Evolutionary conservation across 179 eudicot genomes (phyloP).

Genomic region (Camellia oleifera): DNA sequence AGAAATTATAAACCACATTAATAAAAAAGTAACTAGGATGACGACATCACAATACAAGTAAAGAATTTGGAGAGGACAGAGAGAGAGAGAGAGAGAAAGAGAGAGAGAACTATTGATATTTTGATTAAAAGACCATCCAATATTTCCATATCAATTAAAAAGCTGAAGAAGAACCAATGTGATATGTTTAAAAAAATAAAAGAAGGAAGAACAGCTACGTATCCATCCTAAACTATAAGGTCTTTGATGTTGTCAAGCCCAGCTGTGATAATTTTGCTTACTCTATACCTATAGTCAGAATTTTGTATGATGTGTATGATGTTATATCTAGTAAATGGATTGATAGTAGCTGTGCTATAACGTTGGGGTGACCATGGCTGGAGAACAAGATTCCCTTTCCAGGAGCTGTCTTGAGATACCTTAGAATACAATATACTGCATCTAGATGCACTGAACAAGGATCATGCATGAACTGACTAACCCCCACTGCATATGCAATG

Average conservation of each 20-base stretch:
- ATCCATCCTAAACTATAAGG: not conserved
- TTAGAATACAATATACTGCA: too few relatives aligned
- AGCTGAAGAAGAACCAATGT: not conserved
- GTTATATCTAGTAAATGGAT: too few relatives aligned
- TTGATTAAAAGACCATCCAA: too few relatives aligned
- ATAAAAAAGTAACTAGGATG: not conserved
- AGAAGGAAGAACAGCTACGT: not conserved
- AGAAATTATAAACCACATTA: not conserved
- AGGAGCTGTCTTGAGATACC: too few relatives aligned
- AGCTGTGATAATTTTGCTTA: not conserved
- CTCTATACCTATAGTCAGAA: not conserved
- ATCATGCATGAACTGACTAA: too few relatives aligned
- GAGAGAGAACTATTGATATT: too few relatives aligned
- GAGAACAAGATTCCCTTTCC: too few relatives aligned
- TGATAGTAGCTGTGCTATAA: too few relatives aligned
- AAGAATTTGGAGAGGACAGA: not conserved
- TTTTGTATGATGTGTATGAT: not conserved
- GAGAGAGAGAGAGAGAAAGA: too few relatives aligned
- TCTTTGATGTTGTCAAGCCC: not conserved
- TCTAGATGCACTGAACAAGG: too few relatives aligned
- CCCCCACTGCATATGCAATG: too few relatives aligned
- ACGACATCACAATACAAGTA: not conserved
- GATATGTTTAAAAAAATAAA: not conserved
- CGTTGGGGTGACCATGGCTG: too few relatives aligned
- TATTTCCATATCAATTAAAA: not conserved